Percentiles rank a stretch among this genome's conserved stretches.
These are phyloP conservation scores for Candida namnaoensis DNA, from an alignment of 805 yeast genomes.

Conservation along the genomic window DNA sequence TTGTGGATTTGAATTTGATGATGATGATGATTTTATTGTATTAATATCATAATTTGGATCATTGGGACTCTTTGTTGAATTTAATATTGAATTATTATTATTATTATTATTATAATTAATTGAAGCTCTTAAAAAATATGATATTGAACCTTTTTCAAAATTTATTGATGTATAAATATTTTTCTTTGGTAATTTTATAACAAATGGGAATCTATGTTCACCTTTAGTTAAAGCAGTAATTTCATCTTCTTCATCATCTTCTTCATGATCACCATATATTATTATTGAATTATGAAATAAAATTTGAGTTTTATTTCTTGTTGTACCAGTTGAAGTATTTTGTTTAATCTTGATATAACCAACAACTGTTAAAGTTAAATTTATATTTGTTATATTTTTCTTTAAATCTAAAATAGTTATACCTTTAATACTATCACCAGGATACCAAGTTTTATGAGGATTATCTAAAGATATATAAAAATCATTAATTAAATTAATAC, in stretches of 20 bases:
- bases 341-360: constrained; percentile 51
- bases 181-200: constrained; percentile 69
- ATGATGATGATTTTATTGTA: constrained; percentile 3
- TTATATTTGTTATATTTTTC: constrained; percentile 45
- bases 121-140: constrained; percentile 49
- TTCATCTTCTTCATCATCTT: constrained; percentile 15
- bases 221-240: constrained; percentile 58
- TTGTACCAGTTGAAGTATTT: constrained; percentile 38
- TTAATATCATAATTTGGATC: neutral
- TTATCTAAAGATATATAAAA: constrained; percentile 64
- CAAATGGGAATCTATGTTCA: constrained; percentile 82
- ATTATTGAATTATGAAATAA: constrained; percentile 52
- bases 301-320: constrained; percentile 40
- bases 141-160: constrained; percentile 80
- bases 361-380: constrained; percentile 41
- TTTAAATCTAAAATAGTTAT: constrained; percentile 48
- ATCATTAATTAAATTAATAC: constrained; percentile 39
- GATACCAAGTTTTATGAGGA: constrained; percentile 71
- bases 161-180: constrained; percentile 67
- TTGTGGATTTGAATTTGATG: constrained; percentile 9
- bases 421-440: constrained; percentile 71
- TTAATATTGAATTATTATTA: neutral
- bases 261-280: constrained; percentile 41
- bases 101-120: constrained; percentile 14
- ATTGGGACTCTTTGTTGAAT: neutral